Evolutionary conservation across 2,329 filamentous ascomycete species (phyloP).

Genomic region (Ilyonectria robusta): DNA sequence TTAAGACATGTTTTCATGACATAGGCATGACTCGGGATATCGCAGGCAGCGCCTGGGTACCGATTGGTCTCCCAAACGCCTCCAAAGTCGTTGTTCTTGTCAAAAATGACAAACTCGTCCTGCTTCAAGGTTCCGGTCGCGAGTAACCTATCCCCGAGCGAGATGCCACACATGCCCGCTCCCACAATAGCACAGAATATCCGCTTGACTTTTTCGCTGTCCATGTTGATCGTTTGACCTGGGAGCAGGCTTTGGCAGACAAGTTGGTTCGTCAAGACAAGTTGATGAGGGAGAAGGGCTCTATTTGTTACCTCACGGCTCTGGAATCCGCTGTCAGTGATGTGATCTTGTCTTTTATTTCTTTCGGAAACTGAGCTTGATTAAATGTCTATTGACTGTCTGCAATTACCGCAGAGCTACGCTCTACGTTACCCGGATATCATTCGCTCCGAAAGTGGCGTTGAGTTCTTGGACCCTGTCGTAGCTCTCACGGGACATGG

Average conservation of each 20-base stretch:
- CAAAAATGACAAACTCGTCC: slow-evolving; percentile 14
- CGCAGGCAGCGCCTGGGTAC: slow-evolving; percentile 15
- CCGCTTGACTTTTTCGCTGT: background rate
- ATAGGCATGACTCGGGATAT: slow-evolving; percentile 18
- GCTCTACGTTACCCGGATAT: too few relatives aligned
- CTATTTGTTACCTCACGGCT: too few relatives aligned
- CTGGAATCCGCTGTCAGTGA: too few relatives aligned
- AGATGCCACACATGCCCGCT: slow-evolving; percentile 11
- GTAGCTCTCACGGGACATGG: too few relatives aligned
- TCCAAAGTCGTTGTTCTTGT: slow-evolving; percentile 17
- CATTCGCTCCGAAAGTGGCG: too few relatives aligned
- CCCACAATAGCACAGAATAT: slow-evolving; percentile 19
- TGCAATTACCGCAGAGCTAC: too few relatives aligned
- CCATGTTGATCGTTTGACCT: background rate
- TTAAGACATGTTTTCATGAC: slow-evolving; percentile 14
- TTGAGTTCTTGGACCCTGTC: too few relatives aligned
- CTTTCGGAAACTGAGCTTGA: too few relatives aligned
- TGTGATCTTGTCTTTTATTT: too few relatives aligned
- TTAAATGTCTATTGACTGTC: too few relatives aligned
- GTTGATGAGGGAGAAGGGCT: too few relatives aligned
- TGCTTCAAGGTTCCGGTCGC: slow-evolving; percentile 1
- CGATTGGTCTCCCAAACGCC: slow-evolving; percentile 16
- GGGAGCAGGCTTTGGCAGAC: background rate
- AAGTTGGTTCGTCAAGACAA: background rate
- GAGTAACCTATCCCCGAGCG: background rate